Evolutionary conservation across 371 early-diverging fungal species (phyloP).

Genomic region (Rhizomucor pusillus): DNA sequence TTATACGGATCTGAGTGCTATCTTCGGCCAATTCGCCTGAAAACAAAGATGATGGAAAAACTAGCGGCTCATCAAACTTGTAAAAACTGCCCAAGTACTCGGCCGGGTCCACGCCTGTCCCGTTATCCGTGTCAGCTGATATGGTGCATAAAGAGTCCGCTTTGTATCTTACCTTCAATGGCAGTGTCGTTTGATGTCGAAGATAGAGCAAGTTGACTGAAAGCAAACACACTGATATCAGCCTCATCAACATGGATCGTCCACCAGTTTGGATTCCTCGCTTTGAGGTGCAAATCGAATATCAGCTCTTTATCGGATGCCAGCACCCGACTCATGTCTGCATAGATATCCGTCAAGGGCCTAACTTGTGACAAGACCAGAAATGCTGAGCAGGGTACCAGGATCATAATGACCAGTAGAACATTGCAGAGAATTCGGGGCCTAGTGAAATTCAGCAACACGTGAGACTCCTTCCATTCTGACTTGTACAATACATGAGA

Average conservation of each 20-base stretch:
- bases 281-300: constrained; percentile 60
- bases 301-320: constrained; percentile 67
- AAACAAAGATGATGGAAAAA: constrained; percentile 36
- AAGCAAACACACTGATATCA: constrained; percentile 66
- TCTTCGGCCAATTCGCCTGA: constrained; percentile 19
- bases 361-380: constrained; percentile 24
- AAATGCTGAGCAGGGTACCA: constrained; percentile 3
- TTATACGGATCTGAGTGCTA: constrained; percentile 60
- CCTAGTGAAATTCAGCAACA: constrained; percentile 2
- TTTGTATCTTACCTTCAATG: constrained; percentile 2
- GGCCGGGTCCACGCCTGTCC: constrained; percentile 44
- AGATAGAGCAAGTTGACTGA: constrained; percentile 37
- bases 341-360: constrained; percentile 48
- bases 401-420: constrained; percentile 10
- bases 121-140: neutral
- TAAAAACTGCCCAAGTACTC: constrained; percentile 58
- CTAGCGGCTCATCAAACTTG: constrained; percentile 58
- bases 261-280: constrained; percentile 59
- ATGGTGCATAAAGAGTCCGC: neutral
- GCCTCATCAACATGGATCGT: constrained; percentile 52
- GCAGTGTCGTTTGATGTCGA: constrained; percentile 13
- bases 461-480: neutral
- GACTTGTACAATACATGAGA: neutral
- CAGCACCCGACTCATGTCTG: constrained; percentile 55
- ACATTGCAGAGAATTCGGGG: constrained; percentile 12